Conservation (phyloP, 257 asterid species). For the Anisodus acutangulus region DNA sequence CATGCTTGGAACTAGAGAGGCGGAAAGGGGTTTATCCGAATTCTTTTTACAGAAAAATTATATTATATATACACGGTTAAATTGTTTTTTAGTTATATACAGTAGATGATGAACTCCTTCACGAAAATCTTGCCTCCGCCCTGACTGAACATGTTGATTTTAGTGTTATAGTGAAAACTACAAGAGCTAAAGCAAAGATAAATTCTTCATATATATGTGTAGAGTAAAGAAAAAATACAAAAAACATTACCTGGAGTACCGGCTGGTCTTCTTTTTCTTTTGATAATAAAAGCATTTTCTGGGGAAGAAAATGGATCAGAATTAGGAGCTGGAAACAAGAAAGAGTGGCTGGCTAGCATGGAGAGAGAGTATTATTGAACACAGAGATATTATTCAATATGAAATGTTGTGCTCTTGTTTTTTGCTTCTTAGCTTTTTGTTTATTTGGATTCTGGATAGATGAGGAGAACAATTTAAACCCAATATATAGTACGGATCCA, state of each 20-base stretch:
- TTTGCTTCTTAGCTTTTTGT: slow-evolving; percentile 13
- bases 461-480: background rate
- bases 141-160: too few relatives aligned
- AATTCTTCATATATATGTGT: background rate
- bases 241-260: slow-evolving; percentile 48
- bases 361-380: slow-evolving; percentile 26
- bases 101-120: too few relatives aligned
- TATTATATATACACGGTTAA: too few relatives aligned
- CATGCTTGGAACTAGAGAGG: background rate
- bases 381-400: background rate
- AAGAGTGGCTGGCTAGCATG: slow-evolving; percentile 43
- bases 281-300: slow-evolving; percentile 36
- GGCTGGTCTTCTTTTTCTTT: slow-evolving; percentile 50
- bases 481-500: background rate
- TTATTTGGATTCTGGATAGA: background rate
- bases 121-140: background rate
- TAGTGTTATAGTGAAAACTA: background rate
- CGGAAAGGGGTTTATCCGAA: background rate
- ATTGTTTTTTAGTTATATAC: too few relatives aligned
- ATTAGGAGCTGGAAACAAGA: slow-evolving; percentile 42
- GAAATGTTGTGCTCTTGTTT: background rate
- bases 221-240: background rate
- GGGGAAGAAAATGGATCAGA: slow-evolving; percentile 35
- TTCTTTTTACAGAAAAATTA: too few relatives aligned
- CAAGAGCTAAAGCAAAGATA: background rate